Base-by-base conservation (phyloP, 129 eudicot genomes). In the Chrysanthemum makinoi region DNA sequence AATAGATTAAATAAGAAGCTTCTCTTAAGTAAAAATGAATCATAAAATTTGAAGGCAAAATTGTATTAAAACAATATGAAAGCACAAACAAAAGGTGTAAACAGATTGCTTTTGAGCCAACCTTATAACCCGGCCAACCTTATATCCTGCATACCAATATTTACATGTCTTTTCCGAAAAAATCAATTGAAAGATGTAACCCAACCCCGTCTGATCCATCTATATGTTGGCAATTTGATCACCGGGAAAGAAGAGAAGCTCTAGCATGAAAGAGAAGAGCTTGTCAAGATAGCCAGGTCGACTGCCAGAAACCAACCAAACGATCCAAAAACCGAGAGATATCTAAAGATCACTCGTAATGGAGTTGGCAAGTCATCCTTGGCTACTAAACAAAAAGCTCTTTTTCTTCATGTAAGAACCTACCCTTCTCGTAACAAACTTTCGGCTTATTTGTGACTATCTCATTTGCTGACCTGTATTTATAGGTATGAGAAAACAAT, bases 331-430 rank as follows among this genome's bases (percentile, higher is more conserved):
- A 30, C 28, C 74, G n/a, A 66, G 19, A 72, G 18, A 70, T 16
- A 35, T 35, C 6, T 35, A 77, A 49, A 33, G 10, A 62, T 61
- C 77, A 60, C 19, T 61, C 61, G 19, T 60, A 61, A 61, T 72
- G 77, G 69, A 72, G 61, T 33, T 72, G 75, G 76, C 79, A 74
- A 80, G 80, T 80, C 83, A 80, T 81, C 75, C 81, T 76, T 81
- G 81, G 85, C 82, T 72, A 76, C 79, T 50, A 77, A 77, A 72
- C 79, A 66, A 56, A 35, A 62, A 50, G 13, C 68, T 74, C 76
- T 68, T 74, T 18, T 64, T 46, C 80, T 61, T 74, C 76, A 69
- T 52, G 65, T 60, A 53, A 74, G 79, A 62, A 22, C 75, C 26
- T 24, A n/a, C 57, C 74, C 68, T 57, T 64, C 56, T 55, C 35